A percentile compares a stretch with the other conserved stretches of the same genome.
Evolutionary conservation across 768 basidiomycete species (phyloP).

Genomic region (Collybiopsis luxurians): DNA sequence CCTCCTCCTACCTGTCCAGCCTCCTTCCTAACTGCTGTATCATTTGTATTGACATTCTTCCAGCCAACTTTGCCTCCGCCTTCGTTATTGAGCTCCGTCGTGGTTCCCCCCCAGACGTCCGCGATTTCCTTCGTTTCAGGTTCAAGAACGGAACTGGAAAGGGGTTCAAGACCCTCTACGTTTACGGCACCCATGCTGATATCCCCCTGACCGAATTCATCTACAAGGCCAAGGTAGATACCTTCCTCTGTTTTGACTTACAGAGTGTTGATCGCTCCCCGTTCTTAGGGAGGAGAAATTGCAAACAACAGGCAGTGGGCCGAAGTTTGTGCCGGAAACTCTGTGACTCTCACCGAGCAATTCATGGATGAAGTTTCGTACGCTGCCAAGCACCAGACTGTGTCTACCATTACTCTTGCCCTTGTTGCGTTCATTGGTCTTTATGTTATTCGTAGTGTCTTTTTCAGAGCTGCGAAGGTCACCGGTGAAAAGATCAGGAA

Average conservation of each 20-base stretch:
- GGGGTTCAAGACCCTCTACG: constrained; percentile 64
- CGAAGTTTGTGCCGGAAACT: constrained; percentile 36
- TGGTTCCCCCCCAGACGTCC: constrained; percentile 69
- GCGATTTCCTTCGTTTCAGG: constrained; percentile 80
- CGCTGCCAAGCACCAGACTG: constrained; percentile 23
- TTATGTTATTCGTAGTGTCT: constrained; percentile 22
- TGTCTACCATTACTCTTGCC: constrained; percentile 34
- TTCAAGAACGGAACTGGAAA: constrained; percentile 79
- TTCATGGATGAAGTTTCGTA: constrained; percentile 22
- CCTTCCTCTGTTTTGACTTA: background rate
- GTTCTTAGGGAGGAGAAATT: constrained; percentile 45
- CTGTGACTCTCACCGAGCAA: constrained; percentile 15
- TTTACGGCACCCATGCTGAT: constrained; percentile 72
- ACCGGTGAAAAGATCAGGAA: background rate
- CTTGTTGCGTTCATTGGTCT: constrained; percentile 37
- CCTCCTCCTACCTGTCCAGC: background rate
- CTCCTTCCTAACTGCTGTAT: too few relatives aligned
- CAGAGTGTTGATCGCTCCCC: background rate
- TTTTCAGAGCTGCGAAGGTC: constrained; percentile 31
- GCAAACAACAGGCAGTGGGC: constrained; percentile 56
- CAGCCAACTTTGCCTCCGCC: constrained; percentile 74
- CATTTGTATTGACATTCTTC: too few relatives aligned
- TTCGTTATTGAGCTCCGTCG: constrained; percentile 78
- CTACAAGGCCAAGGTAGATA: constrained; percentile 70
- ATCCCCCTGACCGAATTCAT: constrained; percentile 85